Base-by-base conservation (phyloP, 2,329 filamentous ascomycete species). In the Nakataea oryzae region DNA sequence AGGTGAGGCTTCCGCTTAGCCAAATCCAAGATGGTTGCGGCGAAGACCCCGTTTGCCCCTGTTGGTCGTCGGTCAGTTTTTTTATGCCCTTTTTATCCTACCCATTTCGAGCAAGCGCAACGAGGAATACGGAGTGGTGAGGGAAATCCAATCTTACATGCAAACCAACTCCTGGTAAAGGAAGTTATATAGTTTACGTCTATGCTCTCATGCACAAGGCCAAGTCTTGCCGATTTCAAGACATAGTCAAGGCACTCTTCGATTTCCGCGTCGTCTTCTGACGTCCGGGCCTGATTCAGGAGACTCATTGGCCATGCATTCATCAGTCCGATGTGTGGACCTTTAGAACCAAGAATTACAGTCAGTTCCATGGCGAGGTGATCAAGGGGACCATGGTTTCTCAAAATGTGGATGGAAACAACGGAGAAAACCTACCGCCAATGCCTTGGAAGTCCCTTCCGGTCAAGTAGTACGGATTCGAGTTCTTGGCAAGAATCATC, bases 281-380 rank as follows among this genome's bases (percentile, higher is more conserved):
- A 89, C 0, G 95, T 99, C 82, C 95, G 91, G 3, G 91, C 91
- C 74, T 97, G 93, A 26, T 97, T 84, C 11, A 99, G 80, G 65
- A 97, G 78, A 72, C 90, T 95, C 92, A 99, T 97, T 0, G 95
- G 95, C 95, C 95, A 99, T 9, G 93, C 95, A 67, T 96, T 90
- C 68, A 84, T 79, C n/a, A 96, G 77, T 0, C 95, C 95, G 67
- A 97, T 89, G 70, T 86, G 85, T 8, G 84, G 84, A 5, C 83
- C 83, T 79, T 30, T 32, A 14, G 26, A 58, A 28, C 4, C 11
- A 21, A 13, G 8, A 6, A 32, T 21, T 26, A n/a, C 29, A 8
- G 47, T 60, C 47, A 61, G 59, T 32, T 12, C 41, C 14, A 29
- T 13, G 7, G 24, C 8, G 57, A 26, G n/a, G 32, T 21, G 2